phyloP scores from a whole-genome alignment of 2,329 filamentous ascomycete species.

The Stagonosporopsis tanaceti region DNA sequence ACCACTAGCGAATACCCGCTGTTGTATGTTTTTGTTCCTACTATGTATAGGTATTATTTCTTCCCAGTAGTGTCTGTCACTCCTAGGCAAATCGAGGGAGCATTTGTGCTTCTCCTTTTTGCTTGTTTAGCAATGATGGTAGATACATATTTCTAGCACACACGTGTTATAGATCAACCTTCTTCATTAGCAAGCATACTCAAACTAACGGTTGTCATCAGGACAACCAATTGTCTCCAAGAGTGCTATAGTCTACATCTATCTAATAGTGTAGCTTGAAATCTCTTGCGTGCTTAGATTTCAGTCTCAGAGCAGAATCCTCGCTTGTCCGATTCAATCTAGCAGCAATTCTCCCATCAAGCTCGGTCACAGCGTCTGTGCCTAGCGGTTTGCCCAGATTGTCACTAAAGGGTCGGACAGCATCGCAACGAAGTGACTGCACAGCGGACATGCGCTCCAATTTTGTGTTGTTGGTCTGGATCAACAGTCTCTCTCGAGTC shows the following conservation, averaged over 20 bases:
- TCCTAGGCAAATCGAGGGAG: no score
- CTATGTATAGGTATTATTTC: no score
- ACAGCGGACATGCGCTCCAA: slow-evolving; percentile 49
- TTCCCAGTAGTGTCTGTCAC: no score
- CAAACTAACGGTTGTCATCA: no score
- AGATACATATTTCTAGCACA: no score
- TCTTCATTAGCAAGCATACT: no score
- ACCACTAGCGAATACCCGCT: slow-evolving; percentile 1
- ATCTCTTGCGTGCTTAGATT: background rate
- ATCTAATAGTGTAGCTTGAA: background rate
- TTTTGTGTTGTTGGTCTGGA: slow-evolving; percentile 49
- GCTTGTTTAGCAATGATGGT: no score
- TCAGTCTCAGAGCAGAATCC: background rate
- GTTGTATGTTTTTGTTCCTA: background rate
- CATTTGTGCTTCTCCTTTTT: no score
- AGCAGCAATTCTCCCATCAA: slow-evolving; percentile 13
- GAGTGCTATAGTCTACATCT: background rate
- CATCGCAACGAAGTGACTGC: slow-evolving; percentile 20
- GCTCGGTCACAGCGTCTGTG: slow-evolving; percentile 16
- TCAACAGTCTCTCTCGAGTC: slow-evolving; percentile 43
- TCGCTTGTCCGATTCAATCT: slow-evolving; percentile 14
- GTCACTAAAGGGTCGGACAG: slow-evolving; percentile 20
- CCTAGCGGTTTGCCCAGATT: slow-evolving; percentile 19
- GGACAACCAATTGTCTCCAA: no score
- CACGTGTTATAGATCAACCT: no score